These are phyloP conservation scores for Tricholoma furcatifolium DNA, from an alignment of 768 basidiomycete species.

Conservation along the genomic window DNA sequence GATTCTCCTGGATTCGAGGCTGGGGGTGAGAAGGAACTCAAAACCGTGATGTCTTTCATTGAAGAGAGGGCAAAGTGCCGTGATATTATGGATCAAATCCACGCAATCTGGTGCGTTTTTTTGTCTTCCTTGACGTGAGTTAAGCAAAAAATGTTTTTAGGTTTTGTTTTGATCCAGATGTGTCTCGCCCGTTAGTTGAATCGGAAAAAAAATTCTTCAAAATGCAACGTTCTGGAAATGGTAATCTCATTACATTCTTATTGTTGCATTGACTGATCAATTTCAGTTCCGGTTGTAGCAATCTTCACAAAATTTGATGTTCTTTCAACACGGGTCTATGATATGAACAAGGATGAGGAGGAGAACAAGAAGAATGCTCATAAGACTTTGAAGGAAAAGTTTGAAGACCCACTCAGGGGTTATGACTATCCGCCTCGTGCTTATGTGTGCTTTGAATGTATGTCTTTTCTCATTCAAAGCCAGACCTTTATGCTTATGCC, in stretches of 20 bases:
- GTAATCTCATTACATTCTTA: constrained; percentile 14
- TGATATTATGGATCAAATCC: constrained; percentile 26
- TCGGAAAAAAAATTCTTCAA: constrained; percentile 31
- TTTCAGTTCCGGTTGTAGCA: constrained; percentile 35
- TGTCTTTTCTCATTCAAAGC: no score
- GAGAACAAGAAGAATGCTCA: constrained; percentile 8
- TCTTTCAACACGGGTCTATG: no score
- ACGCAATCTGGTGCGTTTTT: constrained; percentile 35
- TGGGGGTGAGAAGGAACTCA: constrained; percentile 27
- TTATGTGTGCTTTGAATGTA: no score
- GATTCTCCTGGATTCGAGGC: no score
- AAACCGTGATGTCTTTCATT: constrained; percentile 30
- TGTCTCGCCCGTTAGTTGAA: constrained; percentile 22
- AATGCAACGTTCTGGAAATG: constrained; percentile 20
- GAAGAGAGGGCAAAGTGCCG: constrained; percentile 16
- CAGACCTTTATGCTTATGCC: no score
- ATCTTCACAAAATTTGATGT: constrained; percentile 7
- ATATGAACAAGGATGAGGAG: constrained; percentile 3
- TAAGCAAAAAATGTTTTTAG: constrained; percentile 22
- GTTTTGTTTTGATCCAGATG: constrained; percentile 36
- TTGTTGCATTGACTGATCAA: not conserved
- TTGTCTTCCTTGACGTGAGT: not conserved
- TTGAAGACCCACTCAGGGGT: constrained; percentile 13
- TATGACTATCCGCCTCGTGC: constrained; percentile 6
- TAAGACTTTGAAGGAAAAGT: constrained; percentile 13